Base-by-base conservation (phyloP, 2,329 filamentous ascomycete species). In the Sclerotiophoma versabilis region DNA sequence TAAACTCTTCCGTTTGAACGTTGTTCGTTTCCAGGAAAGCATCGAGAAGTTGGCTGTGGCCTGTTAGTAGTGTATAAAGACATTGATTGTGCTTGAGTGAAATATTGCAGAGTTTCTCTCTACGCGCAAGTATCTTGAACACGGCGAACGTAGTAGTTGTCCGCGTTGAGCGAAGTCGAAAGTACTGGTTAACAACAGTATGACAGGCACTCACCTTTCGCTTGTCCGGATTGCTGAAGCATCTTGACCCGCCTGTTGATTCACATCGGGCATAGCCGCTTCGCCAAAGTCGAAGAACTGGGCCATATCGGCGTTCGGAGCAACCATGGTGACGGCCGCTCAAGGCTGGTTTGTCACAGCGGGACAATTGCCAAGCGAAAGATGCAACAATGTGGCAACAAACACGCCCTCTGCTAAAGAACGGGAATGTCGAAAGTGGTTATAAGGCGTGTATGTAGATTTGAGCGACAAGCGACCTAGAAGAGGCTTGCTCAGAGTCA, bases 231-330 rank as follows among this genome's bases (percentile, higher is more conserved):
- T 46, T 19, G 30, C 42, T 25, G 37, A 41, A 12, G 19, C 22
- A 26, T 49, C 37, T 15, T 44, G 38, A 39, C 33, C 39, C 14
- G n/a, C 8, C 22, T 63, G 50, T 47, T 65, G 58, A 22, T 57
- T 43, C 37, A 51, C 45, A 54, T 72, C 65, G 32, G 71, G 60
- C 54, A 71, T 65, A 27, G 71, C 63, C n/a, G 73, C 71, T 56
- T 75, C 69, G n/a, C 68, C 68, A 44, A 76, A 76, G 59, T 76
- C 73, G 61, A 76, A 75, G 57, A 70, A 75, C 42, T 72, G 67
- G 11, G 64, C 66, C 65, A 76, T 73, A 48, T 74, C 68, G 29
- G 72, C 57, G 53, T 61, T 66, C 34, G 68, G 61, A 29, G 61
- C 62, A 56, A 62, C 62, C 71, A 74, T 74, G 46, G 30, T 61